Conservation (phyloP, 2,329 filamentous ascomycete species). For the Calonectria multiphialidica region DNA sequence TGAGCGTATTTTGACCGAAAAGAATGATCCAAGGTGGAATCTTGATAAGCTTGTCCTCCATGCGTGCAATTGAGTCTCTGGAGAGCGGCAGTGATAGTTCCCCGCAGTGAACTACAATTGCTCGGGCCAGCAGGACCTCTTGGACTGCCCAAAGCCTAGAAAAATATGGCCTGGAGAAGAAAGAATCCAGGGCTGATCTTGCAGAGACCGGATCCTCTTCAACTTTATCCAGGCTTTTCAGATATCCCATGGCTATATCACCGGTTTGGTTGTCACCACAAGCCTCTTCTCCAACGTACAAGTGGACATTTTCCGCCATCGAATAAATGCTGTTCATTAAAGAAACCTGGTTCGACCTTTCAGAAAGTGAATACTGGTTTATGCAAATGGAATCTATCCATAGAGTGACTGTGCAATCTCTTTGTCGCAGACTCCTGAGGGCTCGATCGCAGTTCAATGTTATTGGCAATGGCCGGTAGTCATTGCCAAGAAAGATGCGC, state of each 20-base stretch:
- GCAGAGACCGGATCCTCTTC: not conserved
- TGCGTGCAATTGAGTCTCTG: not conserved
- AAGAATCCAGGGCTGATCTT: not conserved
- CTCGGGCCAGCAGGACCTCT: constrained; percentile 22
- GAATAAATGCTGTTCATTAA: constrained; percentile 30
- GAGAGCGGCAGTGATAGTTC: not conserved
- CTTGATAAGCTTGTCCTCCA: not conserved
- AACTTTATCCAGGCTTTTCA: not conserved
- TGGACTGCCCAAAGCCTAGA: constrained; percentile 29
- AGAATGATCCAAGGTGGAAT: constrained; percentile 26
- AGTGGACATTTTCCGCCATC: constrained; percentile 16
- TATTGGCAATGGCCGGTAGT: constrained; percentile 25
- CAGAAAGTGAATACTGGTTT: constrained; percentile 22
- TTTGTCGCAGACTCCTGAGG: constrained; percentile 12
- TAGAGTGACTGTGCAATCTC: not conserved
- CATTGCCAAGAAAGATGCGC: constrained; percentile 27
- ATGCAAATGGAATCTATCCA: constrained; percentile 33
- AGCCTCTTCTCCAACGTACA: constrained; percentile 23
- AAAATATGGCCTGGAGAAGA: constrained; percentile 25
- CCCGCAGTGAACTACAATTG: constrained; percentile 21
- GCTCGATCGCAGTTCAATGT: constrained; percentile 27
- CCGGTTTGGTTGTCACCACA: not conserved
- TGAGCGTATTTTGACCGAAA: not conserved
- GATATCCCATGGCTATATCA: not conserved
- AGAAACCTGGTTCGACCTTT: constrained; percentile 27